Evolutionary conservation across 1,284 basidiomycete genomes (phyloP).

Genomic region (Ceratobasidium sp.): DNA sequence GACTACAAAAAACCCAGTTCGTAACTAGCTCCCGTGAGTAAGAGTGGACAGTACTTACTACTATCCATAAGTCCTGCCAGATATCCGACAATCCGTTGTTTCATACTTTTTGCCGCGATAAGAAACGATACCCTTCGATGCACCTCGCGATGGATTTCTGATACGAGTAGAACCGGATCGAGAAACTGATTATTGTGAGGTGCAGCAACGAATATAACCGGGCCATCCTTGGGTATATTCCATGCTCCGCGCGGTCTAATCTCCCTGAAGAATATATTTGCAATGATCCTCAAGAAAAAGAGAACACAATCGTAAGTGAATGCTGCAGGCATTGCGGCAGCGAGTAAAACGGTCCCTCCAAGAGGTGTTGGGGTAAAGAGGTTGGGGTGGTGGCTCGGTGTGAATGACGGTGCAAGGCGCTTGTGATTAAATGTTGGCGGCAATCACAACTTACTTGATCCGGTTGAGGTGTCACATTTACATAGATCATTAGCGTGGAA

Average conservation of each 20-base stretch:
- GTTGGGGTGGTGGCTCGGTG: constrained; percentile 23
- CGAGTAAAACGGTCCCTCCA: neutral
- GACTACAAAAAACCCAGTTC: constrained; percentile 63
- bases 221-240: constrained; percentile 92
- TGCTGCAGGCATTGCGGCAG: constrained; percentile 35
- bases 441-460: constrained; percentile 11
- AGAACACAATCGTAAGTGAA: constrained; percentile 71
- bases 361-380: constrained; percentile 8
- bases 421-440: constrained; percentile 13
- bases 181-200: constrained; percentile 99
- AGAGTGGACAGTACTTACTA: constrained; percentile 68
- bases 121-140: constrained; percentile 88
- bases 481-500: constrained; percentile 22
- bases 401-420: neutral
- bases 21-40: constrained; percentile 14
- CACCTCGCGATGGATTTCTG: constrained; percentile 89
- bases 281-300: constrained; percentile 83
- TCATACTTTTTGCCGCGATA: constrained; percentile 93
- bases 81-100: constrained; percentile 82
- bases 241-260: constrained; percentile 94
- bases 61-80: constrained; percentile 89
- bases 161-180: constrained; percentile 89
- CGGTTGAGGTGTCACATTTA: constrained; percentile 12
- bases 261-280: constrained; percentile 97
- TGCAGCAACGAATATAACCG: constrained; percentile 95